phyloP scores from a whole-genome alignment of 2,329 filamentous ascomycete species.

The Trichoderma harzianum region DNA sequence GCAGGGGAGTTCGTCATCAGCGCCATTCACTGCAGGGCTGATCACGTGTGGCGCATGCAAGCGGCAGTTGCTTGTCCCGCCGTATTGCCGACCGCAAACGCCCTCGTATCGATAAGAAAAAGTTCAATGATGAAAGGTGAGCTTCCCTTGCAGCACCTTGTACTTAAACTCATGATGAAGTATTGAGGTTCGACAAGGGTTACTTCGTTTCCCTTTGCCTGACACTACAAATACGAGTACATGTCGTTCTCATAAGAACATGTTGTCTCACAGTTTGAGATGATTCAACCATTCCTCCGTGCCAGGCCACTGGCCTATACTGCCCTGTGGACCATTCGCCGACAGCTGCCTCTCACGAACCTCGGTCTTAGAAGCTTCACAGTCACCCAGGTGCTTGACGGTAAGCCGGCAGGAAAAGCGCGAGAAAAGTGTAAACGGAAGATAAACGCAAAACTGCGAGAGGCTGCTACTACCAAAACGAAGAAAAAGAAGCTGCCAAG shows the following conservation, averaged over 20 bases:
- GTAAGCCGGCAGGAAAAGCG: background rate
- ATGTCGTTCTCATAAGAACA: background rate
- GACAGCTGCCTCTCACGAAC: background rate
- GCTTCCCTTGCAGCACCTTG: background rate
- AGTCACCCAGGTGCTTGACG: background rate
- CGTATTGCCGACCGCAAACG: background rate
- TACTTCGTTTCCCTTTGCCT: background rate
- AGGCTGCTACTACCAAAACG: background rate
- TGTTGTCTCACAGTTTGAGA: slow-evolving; percentile 20
- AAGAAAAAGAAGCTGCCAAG: background rate
- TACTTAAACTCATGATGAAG: background rate
- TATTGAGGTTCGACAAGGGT: background rate
- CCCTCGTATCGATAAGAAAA: slow-evolving; percentile 17
- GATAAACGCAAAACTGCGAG: background rate
- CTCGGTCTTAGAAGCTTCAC: background rate
- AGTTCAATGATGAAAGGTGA: slow-evolving; percentile 1
- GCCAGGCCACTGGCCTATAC: slow-evolving; percentile 5
- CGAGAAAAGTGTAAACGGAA: background rate
- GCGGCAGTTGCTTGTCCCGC: background rate
- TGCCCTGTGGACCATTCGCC: background rate
- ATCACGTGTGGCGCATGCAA: slow-evolving; percentile 13
- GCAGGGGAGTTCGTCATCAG: slow-evolving; percentile 16
- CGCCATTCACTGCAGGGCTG: background rate
- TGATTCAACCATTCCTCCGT: slow-evolving; percentile 28
- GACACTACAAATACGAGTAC: background rate